Percentiles rank a stretch among this genome's conserved stretches.
Conservation (phyloP, 495 filamentous ascomycete genomes). For the Aspergillus sclerotioniger region DNA sequence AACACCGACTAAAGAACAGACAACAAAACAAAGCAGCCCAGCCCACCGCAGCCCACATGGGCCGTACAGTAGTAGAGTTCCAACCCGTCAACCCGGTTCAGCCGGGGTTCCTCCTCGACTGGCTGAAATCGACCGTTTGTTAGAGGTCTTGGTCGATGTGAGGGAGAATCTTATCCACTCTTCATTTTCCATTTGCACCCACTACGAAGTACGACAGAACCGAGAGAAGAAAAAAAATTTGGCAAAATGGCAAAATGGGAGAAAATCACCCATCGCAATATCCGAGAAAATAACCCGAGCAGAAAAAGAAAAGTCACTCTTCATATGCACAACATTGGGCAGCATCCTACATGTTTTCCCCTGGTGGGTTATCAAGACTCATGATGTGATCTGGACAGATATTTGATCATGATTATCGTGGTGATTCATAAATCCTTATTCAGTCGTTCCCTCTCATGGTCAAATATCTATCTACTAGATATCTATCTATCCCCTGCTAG, state of each 20-base stretch:
- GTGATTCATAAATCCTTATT: neutral
- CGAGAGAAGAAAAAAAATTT: slow-evolving; percentile 9
- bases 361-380: neutral
- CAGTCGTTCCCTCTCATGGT: neutral
- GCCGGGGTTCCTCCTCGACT: slow-evolving; percentile 15
- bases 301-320: neutral
- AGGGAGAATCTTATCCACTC: slow-evolving; percentile 13
- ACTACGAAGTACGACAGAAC: neutral
- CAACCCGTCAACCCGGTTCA: slow-evolving; percentile 29
- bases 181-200: slow-evolving; percentile 6
- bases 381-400: neutral
- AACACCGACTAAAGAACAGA: slow-evolving; percentile 9
- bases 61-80: slow-evolving; percentile 11
- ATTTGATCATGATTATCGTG: neutral
- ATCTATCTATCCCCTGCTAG: slow-evolving; percentile 9
- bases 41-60: slow-evolving; percentile 26
- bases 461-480: neutral
- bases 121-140: slow-evolving; percentile 15
- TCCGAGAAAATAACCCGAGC: neutral
- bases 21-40: slow-evolving; percentile 20
- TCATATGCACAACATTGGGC: slow-evolving; percentile 13
- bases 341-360: slow-evolving; percentile 11
- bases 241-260: neutral
- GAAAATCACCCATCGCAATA: neutral
- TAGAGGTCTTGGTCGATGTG: slow-evolving; percentile 7